Evolutionary conservation across 2,329 filamentous ascomycete genomes (phyloP), one percentile per base, ranked within the genome.

Genomic region (Pyrenochaeta sp.): DNA sequence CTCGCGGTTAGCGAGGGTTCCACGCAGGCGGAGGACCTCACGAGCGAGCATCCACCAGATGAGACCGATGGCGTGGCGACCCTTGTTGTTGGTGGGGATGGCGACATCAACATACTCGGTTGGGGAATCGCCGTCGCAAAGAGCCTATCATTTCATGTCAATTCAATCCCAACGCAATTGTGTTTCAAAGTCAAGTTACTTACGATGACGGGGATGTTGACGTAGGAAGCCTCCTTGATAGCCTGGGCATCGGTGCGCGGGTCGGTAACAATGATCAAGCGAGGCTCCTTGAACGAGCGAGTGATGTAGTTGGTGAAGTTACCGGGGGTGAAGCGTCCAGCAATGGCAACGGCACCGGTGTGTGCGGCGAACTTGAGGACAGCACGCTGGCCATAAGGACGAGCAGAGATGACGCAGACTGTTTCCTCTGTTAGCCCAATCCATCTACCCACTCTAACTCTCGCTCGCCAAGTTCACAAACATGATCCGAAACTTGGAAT

Each of bases 241-340:
- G 95, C 95, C 89, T 99, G 95, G 80, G 95, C 92, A 77, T 99
- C 95, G 85, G 96, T 99, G 83, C 96, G 94, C 75, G 95, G 95
- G 82, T 99, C 95, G 84, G 95, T 99, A 77, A 99, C 95, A 80
- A 99, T 89, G 83, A 99, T 98, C 78, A 99, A 87, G 82, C 96
- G 96, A 79, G 95, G 95, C 87, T 99, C 95, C 90, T 97, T 97
- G 92, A 99, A 99, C 68, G 95, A 98, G 78, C 95, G 94, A 82
- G 96, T 99, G 90, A 99, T 99, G 90, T 99, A 99, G 89, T 99
- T 99, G 87, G 95, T 99, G 90, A 99, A 99, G 83, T 94, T 97
- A 91, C 95, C 95, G 80, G 95, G 95, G 79, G 95, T 99, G 90
- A 99, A 99, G 81, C 95, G 95, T 85, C 95, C 95, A 77, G 95